Base-by-base conservation (phyloP, 176 grass and related monocot genomes). In the Neostapfia colusana region DNA sequence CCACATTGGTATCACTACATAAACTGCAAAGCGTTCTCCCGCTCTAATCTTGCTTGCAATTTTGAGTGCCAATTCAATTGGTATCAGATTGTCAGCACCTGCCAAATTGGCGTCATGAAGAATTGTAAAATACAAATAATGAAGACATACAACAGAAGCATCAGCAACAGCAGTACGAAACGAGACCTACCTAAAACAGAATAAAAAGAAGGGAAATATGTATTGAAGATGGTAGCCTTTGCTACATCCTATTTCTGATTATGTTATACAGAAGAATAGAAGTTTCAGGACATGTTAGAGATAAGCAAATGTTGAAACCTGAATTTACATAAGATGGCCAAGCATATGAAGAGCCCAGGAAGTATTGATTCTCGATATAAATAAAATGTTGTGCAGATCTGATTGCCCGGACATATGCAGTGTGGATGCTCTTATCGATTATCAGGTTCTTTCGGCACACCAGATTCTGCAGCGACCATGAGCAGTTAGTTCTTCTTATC, bases 351-450 rank as follows among this genome's bases (percentile, higher is more conserved):
- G 95, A 98, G 86, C 95, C 95, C 73, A 98, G 76, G 76, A 98
- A 98, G 81, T 98, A 98, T 58, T 98, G 95, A 45, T 98, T 98
- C 77, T 98, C 95, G 8, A 98, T 98, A 79, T 98, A 98, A 84
- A 98, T 94, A 53, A 98, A 98, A 76, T 98, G 89, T 27, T 94
- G 91, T 1, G 95, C 95, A 35, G 91, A 98, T 94, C 95, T 89
- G 79, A 98, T 94, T 83, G 95, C 95, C 75, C 43, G 82, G 44
- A 98, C 91, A 84, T 98, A 98, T 76, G 95, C 95, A 28, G 86
- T 93, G 68, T 98, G 95, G 77, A 98, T 98, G 84, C 95, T 98
- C 85, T 92, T 94, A 59, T 98, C 95, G 58, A 92, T 94, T 75
- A 86, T 64, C 68, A 98, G 79, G 83, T 98, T 90, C 65, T 98